Evolutionary conservation across 1,284 basidiomycete genomes (phyloP).

Genomic region (Rhodofomes roseus): DNA sequence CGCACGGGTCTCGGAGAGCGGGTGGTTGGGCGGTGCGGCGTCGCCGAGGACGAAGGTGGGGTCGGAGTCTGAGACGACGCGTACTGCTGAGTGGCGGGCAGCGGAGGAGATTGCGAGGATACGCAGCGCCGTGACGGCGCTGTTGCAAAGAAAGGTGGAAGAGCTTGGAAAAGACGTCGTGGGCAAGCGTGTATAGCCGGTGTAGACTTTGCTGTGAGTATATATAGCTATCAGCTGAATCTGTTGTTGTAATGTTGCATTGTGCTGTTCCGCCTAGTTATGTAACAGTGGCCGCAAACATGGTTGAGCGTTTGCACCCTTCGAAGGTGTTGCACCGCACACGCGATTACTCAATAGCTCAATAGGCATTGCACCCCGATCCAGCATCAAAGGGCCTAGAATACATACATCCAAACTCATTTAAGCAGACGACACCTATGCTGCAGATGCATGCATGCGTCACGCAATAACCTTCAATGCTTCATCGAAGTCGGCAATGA

Average conservation of each 20-base stretch:
- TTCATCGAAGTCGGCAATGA: constrained; percentile 80
- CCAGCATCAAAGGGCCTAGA: too few species aligned
- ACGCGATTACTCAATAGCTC: too few species aligned
- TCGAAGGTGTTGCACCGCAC: too few species aligned
- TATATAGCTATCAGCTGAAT: background rate
- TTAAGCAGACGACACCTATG: too few species aligned
- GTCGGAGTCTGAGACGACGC: background rate
- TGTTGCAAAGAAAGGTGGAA: constrained; percentile 60
- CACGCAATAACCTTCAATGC: constrained; percentile 34
- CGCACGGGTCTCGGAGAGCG: constrained; percentile 6
- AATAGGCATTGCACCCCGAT: too few species aligned
- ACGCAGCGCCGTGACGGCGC: constrained; percentile 52
- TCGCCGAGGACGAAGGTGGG: background rate
- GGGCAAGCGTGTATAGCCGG: background rate
- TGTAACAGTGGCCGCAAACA: too few species aligned
- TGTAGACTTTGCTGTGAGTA: background rate
- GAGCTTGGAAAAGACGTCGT: constrained; percentile 47
- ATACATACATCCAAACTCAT: background rate
- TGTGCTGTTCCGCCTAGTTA: background rate
- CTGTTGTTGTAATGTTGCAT: background rate
- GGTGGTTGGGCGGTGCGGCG: constrained; percentile 14
- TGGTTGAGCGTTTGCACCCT: too few species aligned
- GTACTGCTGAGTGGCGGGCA: constrained; percentile 8
- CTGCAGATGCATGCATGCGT: too few species aligned
- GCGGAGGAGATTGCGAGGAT: constrained; percentile 32